Conservation (phyloP, 2,329 filamentous ascomycete genomes). For the Coniosporium tulheliwenetii region DNA sequence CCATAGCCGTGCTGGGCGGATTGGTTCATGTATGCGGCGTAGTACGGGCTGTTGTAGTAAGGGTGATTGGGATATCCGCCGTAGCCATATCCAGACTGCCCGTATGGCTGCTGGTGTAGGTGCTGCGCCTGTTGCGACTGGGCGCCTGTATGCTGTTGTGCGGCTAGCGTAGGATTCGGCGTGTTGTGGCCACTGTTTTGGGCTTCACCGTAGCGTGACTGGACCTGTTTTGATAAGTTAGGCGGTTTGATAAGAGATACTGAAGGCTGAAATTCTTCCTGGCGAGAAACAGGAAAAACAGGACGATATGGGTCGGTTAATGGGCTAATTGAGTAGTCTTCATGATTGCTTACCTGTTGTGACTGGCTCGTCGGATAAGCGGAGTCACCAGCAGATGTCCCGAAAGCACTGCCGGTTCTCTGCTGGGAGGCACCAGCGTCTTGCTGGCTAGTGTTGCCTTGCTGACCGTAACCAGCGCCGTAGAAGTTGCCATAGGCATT, state of each 20-base stretch:
- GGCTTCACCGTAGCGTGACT: constrained; percentile 60
- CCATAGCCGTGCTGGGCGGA: constrained; percentile 28
- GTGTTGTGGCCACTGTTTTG: constrained; percentile 84
- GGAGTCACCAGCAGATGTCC: constrained; percentile 42
- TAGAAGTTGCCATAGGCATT: constrained; percentile 60
- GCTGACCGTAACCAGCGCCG: constrained; percentile 36
- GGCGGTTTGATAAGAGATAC: background rate
- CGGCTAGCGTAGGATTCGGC: constrained; percentile 58
- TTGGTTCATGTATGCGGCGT: constrained; percentile 47
- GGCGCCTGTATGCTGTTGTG: constrained; percentile 34
- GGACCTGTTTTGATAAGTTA: constrained; percentile 42
- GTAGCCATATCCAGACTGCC: constrained; percentile 32
- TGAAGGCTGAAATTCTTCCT: too few relatives aligned
- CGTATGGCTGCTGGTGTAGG: constrained; percentile 34
- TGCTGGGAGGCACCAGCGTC: constrained; percentile 58
- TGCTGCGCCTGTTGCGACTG: constrained; percentile 21
- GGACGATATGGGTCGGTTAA: too few relatives aligned
- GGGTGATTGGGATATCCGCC: constrained; percentile 40
- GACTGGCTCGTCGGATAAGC: constrained; percentile 47
- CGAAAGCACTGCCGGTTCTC: constrained; percentile 65
- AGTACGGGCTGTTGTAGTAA: constrained; percentile 47
- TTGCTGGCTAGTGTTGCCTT: constrained; percentile 47
- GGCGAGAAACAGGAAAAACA: too few relatives aligned
- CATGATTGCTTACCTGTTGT: constrained; percentile 23
- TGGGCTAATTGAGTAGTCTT: too few relatives aligned